These are phyloP conservation scores for Hemerocallis citrina DNA, from an alignment of 106 monocot species.

Conservation along the genomic window DNA sequence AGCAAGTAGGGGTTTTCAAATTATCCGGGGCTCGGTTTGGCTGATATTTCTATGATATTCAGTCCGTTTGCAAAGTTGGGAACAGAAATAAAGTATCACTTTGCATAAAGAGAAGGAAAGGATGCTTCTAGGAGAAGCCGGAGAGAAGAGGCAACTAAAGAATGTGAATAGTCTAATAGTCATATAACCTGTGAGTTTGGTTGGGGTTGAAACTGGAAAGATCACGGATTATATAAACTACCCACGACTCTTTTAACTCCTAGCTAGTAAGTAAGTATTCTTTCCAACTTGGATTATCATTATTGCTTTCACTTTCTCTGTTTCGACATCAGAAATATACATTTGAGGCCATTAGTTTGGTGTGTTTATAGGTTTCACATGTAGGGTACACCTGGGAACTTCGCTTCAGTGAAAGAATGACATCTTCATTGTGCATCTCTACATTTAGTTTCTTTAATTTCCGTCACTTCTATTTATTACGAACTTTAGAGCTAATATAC, in stretches of 20 bases:
- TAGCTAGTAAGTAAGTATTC: too few species aligned
- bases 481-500: too few species aligned
- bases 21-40: too few species aligned
- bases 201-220: neutral
- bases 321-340: neutral
- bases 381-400: too few species aligned
- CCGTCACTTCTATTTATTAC: too few species aligned
- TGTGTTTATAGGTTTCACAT: neutral
- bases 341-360: neutral
- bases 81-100: neutral
- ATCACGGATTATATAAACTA: neutral
- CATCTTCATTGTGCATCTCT: too few species aligned
- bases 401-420: too few species aligned
- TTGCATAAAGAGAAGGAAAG: neutral
- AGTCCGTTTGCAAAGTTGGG: neutral
- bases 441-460: too few species aligned
- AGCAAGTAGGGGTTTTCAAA: too few species aligned
- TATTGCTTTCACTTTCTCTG: neutral
- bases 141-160: neutral
- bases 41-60: too few species aligned
- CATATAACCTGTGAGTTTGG: slow-evolving; percentile 4
- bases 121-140: neutral
- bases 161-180: neutral
- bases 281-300: neutral
- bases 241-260: neutral